Percentiles rank a stretch among this genome's conserved stretches.
Evolutionary conservation across 352 stramenopile species (phyloP).

Genomic region (Stephanocyclus meneghinianus): DNA sequence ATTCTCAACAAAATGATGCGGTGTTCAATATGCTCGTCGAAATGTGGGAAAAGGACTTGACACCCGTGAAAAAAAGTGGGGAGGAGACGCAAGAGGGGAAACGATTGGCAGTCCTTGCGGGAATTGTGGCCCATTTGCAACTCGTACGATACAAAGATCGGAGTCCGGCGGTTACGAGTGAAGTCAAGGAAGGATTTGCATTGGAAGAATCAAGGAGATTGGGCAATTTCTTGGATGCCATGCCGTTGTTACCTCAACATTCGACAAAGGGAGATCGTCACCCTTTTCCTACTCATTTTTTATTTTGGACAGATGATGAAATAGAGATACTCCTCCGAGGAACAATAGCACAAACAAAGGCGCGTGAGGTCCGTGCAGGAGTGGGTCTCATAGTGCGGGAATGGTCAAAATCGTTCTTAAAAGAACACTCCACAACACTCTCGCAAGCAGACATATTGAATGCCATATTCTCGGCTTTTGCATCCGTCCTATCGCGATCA

Average conservation of each 20-base stretch:
- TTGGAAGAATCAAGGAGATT: slow-evolving; percentile 36
- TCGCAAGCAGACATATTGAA: slow-evolving; percentile 39
- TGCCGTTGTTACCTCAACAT: slow-evolving; percentile 35
- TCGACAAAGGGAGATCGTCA: slow-evolving; percentile 1
- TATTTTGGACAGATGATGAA: slow-evolving; percentile 51
- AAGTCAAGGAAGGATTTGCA: slow-evolving; percentile 10
- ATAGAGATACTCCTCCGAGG: slow-evolving; percentile 35
- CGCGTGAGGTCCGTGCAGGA: slow-evolving; percentile 32
- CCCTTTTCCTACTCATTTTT: slow-evolving; percentile 55
- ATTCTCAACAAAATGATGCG: slow-evolving; percentile 14
- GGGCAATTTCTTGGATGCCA: slow-evolving; percentile 42
- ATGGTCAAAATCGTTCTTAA: slow-evolving; percentile 43
- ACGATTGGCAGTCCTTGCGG: slow-evolving; percentile 29
- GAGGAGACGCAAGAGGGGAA: slow-evolving; percentile 45
- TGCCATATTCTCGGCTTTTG: slow-evolving; percentile 39
- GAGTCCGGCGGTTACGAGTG: background rate
- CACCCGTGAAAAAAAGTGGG: slow-evolving; percentile 15
- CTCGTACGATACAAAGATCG: slow-evolving; percentile 36
- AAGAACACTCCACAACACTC: slow-evolving; percentile 25
- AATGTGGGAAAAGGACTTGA: slow-evolving; percentile 30
- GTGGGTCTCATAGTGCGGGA: slow-evolving; percentile 33
- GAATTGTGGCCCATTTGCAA: slow-evolving; percentile 47
- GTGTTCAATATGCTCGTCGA: slow-evolving; percentile 26
- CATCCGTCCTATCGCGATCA: slow-evolving; percentile 35
- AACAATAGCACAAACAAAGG: slow-evolving; percentile 48